Base-by-base conservation (phyloP, 441 rosid genomes). In the Arabidopsis hybrid region DNA sequence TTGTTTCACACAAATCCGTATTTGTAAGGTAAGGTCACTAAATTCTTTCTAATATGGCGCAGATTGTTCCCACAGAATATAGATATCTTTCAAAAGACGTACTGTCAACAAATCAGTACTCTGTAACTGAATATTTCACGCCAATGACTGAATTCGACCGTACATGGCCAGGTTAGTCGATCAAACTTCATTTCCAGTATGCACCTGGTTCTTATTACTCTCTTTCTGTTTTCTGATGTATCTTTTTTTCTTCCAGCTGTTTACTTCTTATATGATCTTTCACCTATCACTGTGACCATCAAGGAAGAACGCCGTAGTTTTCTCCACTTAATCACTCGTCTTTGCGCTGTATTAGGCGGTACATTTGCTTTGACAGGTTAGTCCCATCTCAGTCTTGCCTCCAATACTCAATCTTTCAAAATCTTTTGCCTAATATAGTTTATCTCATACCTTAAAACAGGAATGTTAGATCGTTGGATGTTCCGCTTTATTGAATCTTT, bases 381-480 rank as follows among this genome's bases (percentile, higher is more conserved):
- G 80, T 73, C 32, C 49, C 63, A 12, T 50, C 58, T 78, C n/a
- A 10, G 13, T 35, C 58, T 64, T 8, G 43, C 40, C 26, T 75
- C 18, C 14, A 9, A 1, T 56, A 31, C 26, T 32, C 50, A 29
- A 29, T 26, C 2, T 12, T 11, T 29, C 4, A 4, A 10, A 29
- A 2, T 60, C 29, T 45, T 14, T 11, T 5, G 26, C 14, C 16
- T 71, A 6, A 40, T 47, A 8, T 49, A 38, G 31, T n/a, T 36
- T 6, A 40, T n/a, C 31, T 29, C 38, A 47, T 35, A 53, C 70
- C 46, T 72, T 49, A n/a, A n/a, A 55, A 76, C 85, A 95, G 97
- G 99, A 78, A 87, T 95, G 97, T 81, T 95, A 71, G 99, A 95
- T 82, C 90, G 99, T 60, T 95, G 99, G 99, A 91, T 93, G 97